Percentiles rank a stretch among this genome's conserved stretches.
Evolutionary conservation across 805 yeast genomes (phyloP).

Genomic region (Barnettozyma californica): DNA sequence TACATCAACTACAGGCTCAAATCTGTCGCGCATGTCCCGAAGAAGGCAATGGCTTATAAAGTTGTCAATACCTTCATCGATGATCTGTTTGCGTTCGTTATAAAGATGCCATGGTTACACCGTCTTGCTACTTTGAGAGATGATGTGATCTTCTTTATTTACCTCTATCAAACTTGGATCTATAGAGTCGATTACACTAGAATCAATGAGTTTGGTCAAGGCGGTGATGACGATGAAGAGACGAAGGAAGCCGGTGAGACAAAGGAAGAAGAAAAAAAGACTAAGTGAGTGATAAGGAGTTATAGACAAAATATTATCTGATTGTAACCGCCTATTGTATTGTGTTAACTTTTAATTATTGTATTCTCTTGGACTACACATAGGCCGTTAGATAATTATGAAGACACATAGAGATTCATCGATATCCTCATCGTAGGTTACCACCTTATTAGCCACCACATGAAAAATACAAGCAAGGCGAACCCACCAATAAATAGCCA

Average conservation of each 20-base stretch:
- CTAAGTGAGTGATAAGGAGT: background rate
- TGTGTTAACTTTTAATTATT: too few relatives aligned
- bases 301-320: background rate
- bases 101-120: constrained; percentile 39
- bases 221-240: constrained; percentile 25
- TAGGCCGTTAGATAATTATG: too few relatives aligned
- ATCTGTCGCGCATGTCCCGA: constrained; percentile 38
- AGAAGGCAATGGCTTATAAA: constrained; percentile 37
- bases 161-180: constrained; percentile 35
- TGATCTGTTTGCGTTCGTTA: constrained; percentile 36
- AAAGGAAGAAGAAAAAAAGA: background rate
- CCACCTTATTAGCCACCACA: background rate
- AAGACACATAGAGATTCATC: too few relatives aligned
- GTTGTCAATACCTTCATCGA: constrained; percentile 37
- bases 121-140: constrained; percentile 37
- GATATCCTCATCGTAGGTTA: too few relatives aligned
- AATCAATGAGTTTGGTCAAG: constrained; percentile 34
- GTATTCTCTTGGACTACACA: too few relatives aligned
- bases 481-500: constrained; percentile 73
- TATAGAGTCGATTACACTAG: constrained; percentile 36
- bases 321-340: too few relatives aligned
- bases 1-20: constrained; percentile 38
- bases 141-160: constrained; percentile 36
- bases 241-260: constrained; percentile 8
- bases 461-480: background rate